Evolutionary conservation across 768 basidiomycete genomes (phyloP).

Genomic region (Mycena galericulata): DNA sequence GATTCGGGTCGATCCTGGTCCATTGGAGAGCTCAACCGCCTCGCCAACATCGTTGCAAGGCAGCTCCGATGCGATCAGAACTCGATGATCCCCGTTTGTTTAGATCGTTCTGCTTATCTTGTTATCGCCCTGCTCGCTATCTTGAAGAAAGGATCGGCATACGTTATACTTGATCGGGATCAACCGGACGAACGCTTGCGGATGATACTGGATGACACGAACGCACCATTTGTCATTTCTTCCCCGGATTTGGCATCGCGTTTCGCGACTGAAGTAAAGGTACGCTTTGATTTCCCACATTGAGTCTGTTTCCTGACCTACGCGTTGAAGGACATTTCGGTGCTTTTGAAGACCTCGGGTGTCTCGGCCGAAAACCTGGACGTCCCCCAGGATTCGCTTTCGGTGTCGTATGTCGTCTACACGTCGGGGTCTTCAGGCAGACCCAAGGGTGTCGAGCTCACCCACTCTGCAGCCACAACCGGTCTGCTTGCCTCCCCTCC

Average conservation of each 20-base stretch:
- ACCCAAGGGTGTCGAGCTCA: not conserved
- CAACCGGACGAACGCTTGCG: not conserved
- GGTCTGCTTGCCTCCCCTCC: not conserved
- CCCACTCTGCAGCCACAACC: not conserved
- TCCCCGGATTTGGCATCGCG: not conserved
- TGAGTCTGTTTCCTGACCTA: too few relatives aligned
- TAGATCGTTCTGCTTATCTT: not conserved
- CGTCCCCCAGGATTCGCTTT: not conserved
- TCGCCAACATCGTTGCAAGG: slow-evolving; percentile 1
- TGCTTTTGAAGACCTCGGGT: not conserved
- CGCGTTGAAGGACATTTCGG: not conserved
- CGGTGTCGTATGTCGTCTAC: not conserved
- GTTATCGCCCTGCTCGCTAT: not conserved
- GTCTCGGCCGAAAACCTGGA: not conserved
- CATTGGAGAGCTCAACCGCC: not conserved
- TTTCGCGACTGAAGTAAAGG: not conserved
- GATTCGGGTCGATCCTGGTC: not conserved
- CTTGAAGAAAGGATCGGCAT: slow-evolving; percentile 2
- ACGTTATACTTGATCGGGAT: not conserved
- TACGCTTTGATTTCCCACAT: too few relatives aligned
- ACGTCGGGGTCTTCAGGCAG: not conserved
- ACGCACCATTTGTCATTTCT: not conserved
- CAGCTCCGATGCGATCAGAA: not conserved
- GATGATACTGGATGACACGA: not conserved
- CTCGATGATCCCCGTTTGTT: not conserved